phyloP scores from a whole-genome alignment of 2,329 filamentous ascomycete genomes.

The Sclerotinia trifoliorum region DNA sequence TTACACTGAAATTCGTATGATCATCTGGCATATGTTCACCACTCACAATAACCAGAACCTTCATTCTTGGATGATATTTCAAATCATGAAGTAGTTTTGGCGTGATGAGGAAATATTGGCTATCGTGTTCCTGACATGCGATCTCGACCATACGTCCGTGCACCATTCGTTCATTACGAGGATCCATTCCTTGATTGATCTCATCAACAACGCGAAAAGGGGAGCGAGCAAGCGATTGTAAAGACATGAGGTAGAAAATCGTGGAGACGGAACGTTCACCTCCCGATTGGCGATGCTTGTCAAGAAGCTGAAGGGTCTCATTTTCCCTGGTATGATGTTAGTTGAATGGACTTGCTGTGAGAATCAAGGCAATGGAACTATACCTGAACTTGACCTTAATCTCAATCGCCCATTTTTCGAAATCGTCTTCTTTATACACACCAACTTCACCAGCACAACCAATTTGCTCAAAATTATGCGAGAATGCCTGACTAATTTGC shows the following conservation, averaged over 20 bases:
- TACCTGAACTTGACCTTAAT: slow-evolving; percentile 95
- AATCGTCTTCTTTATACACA: slow-evolving; percentile 87
- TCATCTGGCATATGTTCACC: slow-evolving; percentile 69
- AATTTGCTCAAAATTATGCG: slow-evolving; percentile 90
- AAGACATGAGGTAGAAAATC: slow-evolving; percentile 98
- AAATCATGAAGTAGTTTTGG: slow-evolving; percentile 87
- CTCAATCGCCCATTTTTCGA: slow-evolving; percentile 89
- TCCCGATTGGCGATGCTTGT: slow-evolving; percentile 91
- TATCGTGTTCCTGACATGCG: slow-evolving; percentile 78
- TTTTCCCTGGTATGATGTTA: slow-evolving; percentile 55
- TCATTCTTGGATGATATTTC: slow-evolving; percentile 87
- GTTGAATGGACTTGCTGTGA: background rate
- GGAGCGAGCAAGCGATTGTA: slow-evolving; percentile 88
- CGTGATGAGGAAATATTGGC: slow-evolving; percentile 94
- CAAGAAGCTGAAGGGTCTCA: slow-evolving; percentile 79
- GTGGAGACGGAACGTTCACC: slow-evolving; percentile 95
- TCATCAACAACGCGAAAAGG: slow-evolving; percentile 98
- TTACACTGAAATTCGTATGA: slow-evolving; percentile 37
- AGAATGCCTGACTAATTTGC: slow-evolving; percentile 86
- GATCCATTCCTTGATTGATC: slow-evolving; percentile 99
- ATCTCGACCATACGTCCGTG: slow-evolving; percentile 98
- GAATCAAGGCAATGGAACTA: slow-evolving; percentile 34
- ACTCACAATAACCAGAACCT: slow-evolving; percentile 87
- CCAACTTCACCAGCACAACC: slow-evolving; percentile 89
- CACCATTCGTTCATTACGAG: slow-evolving; percentile 95